Conservation (phyloP, 2,329 filamentous ascomycete genomes). For the Trichoderma sp. region DNA sequence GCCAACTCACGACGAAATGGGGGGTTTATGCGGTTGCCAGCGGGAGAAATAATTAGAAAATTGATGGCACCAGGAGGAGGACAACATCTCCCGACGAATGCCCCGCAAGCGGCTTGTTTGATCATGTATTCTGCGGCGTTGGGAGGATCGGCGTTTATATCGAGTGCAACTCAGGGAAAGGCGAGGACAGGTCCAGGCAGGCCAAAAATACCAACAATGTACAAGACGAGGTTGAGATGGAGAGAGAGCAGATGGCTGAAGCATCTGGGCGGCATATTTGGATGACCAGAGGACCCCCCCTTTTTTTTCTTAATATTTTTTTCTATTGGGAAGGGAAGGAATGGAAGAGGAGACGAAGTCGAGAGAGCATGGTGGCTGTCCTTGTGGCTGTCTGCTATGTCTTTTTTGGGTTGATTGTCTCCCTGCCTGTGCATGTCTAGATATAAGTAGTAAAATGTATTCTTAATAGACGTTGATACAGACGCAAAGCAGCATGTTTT, state of each 20-base stretch:
- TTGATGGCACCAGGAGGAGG: slow-evolving; percentile 16
- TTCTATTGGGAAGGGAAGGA: background rate
- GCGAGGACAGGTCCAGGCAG: slow-evolving; percentile 21
- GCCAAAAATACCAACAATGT: slow-evolving; percentile 31
- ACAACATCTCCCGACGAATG: slow-evolving; percentile 8
- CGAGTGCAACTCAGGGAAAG: slow-evolving; percentile 26
- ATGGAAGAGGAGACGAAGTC: background rate
- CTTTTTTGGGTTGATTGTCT: background rate
- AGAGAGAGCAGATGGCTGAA: slow-evolving; percentile 19
- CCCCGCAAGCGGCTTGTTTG: slow-evolving; percentile 23
- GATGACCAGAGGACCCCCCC: slow-evolving; percentile 11
- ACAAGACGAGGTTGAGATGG: slow-evolving; percentile 6
- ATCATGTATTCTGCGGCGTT: slow-evolving; percentile 29
- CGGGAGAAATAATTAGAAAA: slow-evolving; percentile 8
- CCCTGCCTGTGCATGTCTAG: slow-evolving; percentile 31
- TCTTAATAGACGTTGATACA: slow-evolving; percentile 42
- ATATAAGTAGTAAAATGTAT: slow-evolving; percentile 37
- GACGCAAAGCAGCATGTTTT: background rate
- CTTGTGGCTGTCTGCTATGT: background rate
- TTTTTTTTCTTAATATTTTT: background rate
- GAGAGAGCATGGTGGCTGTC: background rate
- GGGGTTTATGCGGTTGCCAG: slow-evolving; percentile 9
- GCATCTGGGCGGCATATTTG: slow-evolving; percentile 11
- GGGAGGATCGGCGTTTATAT: slow-evolving; percentile 24
- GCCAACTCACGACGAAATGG: slow-evolving; percentile 11